These are phyloP conservation scores for Mycocentrospora acerina DNA, from an alignment of 2,329 filamentous ascomycete species.

Conservation along the genomic window DNA sequence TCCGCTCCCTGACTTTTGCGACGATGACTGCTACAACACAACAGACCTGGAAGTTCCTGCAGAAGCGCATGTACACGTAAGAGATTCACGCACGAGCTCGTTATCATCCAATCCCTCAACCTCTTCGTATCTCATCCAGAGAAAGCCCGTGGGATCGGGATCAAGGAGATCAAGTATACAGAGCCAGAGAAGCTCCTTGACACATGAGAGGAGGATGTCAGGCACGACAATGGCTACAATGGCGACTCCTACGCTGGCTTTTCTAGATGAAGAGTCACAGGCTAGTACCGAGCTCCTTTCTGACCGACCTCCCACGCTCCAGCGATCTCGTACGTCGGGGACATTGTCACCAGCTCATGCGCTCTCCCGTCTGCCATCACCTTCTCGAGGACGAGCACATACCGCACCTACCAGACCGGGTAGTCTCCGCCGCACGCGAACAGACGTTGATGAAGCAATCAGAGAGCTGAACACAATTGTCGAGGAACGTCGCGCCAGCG, in stretches of 20 bases:
- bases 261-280: conserved; percentile 27
- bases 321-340: conserved; percentile 30
- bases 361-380: conserved; percentile 35
- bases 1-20: conserved; percentile 42
- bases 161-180: conserved; percentile 34
- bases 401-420: conserved; percentile 38
- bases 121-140: conserved; percentile 31
- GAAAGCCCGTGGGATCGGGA: conserved; percentile 35
- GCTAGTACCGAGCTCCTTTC: conserved; percentile 18
- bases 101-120: conserved; percentile 27
- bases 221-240: conserved; percentile 24
- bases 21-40: conserved; percentile 24
- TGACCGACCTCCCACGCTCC: conserved; percentile 21
- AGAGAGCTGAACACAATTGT: conserved; percentile 53
- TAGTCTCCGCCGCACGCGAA: conserved; percentile 40
- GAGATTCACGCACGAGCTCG: conserved; percentile 30
- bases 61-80: conserved; percentile 35
- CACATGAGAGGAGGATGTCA: conserved; percentile 23
- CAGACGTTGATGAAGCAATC: conserved; percentile 49
- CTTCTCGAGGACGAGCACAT: conserved; percentile 38
- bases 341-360: conserved; percentile 24
- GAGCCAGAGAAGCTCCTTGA: conserved; percentile 22
- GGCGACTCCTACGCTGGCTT: conserved; percentile 27
- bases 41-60: conserved; percentile 34
- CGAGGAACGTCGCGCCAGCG: conserved; percentile 48